phyloP scores from a whole-genome alignment of 2,329 filamentous ascomycete species.

The Colletotrichum sp. region DNA sequence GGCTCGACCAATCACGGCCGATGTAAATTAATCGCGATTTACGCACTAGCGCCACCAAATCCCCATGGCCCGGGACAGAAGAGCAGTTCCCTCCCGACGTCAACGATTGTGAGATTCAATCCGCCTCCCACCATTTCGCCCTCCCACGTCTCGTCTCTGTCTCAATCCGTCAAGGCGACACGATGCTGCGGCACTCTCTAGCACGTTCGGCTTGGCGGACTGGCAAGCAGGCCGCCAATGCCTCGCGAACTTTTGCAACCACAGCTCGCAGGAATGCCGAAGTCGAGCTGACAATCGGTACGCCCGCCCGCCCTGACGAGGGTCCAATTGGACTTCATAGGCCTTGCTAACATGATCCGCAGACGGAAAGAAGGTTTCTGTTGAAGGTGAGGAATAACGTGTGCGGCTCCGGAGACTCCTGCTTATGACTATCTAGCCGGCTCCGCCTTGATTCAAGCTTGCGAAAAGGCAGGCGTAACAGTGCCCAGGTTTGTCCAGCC shows the following conservation, averaged over 20 bases:
- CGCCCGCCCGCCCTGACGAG: conserved; percentile 26
- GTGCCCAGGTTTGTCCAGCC: conserved; percentile 73
- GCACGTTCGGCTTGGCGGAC: conserved; percentile 73
- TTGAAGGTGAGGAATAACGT: conserved; percentile 72
- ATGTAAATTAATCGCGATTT: conserved; percentile 48
- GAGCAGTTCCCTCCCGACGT: conserved; percentile 42
- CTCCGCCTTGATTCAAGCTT: conserved; percentile 97
- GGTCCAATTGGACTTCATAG: conserved; percentile 32
- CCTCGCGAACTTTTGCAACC: conserved; percentile 81
- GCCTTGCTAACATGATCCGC: conserved; percentile 35
- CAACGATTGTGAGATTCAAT: conserved; percentile 43
- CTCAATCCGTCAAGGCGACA: conserved; percentile 62
- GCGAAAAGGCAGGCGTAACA: conserved; percentile 93
- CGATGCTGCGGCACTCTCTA: conserved; percentile 72
- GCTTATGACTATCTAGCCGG: conserved; percentile 67
- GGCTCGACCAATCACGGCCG: conserved; percentile 43
- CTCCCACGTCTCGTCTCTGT: conserved; percentile 38
- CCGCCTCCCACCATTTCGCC: conserved; percentile 29
- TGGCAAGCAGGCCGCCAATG: conserved; percentile 61
- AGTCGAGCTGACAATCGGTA: conserved; percentile 96
- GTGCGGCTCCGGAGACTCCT: conserved; percentile 13
- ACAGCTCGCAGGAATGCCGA: conserved; percentile 82
- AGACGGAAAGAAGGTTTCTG: conserved; percentile 98
- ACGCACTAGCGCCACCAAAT: conserved; percentile 42
- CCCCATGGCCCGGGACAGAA: conserved; percentile 32